Base-by-base conservation (phyloP, 768 basidiomycete genomes). In the Coprinellus micaceus region DNA sequence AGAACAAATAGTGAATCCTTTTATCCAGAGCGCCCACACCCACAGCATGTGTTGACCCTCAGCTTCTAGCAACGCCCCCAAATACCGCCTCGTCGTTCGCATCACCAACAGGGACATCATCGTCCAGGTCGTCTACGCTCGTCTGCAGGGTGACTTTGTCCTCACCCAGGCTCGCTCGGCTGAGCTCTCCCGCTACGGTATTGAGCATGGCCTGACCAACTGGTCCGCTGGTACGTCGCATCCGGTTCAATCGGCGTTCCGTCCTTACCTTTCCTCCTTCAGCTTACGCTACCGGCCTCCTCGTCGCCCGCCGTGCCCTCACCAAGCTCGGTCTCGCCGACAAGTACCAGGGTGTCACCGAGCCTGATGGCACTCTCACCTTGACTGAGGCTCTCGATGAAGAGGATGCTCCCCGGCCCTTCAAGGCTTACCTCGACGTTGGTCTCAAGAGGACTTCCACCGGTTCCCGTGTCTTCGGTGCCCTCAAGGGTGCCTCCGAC, bases 51-150 rank as follows among this genome's bases (percentile, higher is more conserved):
- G 13, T 33, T 33, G 7, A 33, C 13, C 13, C 13, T 33, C 13
- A 6, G 13, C 33, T 33, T 13, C 0, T 50, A 91, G 89, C 80
- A 96, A 96, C 66, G 92, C 94, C 37, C 94, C 95, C 54, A 97
- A 98, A 78, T 97, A 97, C 78, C 94, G 95, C 64, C 87, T 98
- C 50, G 97, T 98, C 60, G 97, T 99, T 70, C 93, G 97, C 65
- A 94, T 98, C 85, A 96, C 95, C 65, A 98, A 99, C 85, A 90
- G 83, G 78, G 85, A 97, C 68, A 85, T 98, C 74, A 93, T 97
- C 71, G 87, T 88, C 66, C 94, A 96, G 74, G 88, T 99, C 69
- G 82, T 94, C 73, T 98, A 98, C 69, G 95, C 97, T 63, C 97
- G 96, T 66, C 81, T 99, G 61, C 93, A 96, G 75, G 97, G 97